Conservation (phyloP, 2,329 filamentous ascomycete species). For the Botrytis pseudocinerea region DNA sequence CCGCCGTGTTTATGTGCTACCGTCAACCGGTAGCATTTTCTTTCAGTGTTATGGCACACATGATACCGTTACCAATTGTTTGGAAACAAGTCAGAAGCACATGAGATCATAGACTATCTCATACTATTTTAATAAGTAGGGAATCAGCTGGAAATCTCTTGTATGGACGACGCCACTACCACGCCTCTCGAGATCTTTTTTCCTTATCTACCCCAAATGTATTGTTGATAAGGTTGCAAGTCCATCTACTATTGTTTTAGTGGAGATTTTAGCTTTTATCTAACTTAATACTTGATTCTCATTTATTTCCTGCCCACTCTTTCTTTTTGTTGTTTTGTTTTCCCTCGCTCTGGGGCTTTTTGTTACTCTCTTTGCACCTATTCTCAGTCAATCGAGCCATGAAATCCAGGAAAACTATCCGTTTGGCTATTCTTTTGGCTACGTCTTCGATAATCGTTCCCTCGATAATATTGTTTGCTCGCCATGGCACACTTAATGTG, state of each 20-base stretch:
- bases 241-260: not conserved
- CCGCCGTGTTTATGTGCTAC: not conserved
- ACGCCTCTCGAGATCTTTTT: not conserved
- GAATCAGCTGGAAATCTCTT: not conserved
- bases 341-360: not conserved
- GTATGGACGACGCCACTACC: not conserved
- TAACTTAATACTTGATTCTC: too few species aligned
- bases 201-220: not conserved
- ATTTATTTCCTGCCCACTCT: not conserved
- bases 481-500: not conserved
- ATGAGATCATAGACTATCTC: not conserved
- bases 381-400: conserved; percentile 4
- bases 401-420: conserved; percentile 7
- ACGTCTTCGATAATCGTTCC: conserved; percentile 10
- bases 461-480: conserved; percentile 4
- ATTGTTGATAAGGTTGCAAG: not conserved
- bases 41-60: not conserved
- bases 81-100: too few species aligned
- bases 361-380: not conserved
- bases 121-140: not conserved
- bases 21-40: not conserved
- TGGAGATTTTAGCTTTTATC: not conserved
- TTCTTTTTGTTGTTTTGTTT: not conserved
- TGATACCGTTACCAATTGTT: not conserved
- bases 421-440: conserved; percentile 1